Conservation (phyloP, 1,284 basidiomycete species). For the Austroboletus olivaceoglutinosus region DNA sequence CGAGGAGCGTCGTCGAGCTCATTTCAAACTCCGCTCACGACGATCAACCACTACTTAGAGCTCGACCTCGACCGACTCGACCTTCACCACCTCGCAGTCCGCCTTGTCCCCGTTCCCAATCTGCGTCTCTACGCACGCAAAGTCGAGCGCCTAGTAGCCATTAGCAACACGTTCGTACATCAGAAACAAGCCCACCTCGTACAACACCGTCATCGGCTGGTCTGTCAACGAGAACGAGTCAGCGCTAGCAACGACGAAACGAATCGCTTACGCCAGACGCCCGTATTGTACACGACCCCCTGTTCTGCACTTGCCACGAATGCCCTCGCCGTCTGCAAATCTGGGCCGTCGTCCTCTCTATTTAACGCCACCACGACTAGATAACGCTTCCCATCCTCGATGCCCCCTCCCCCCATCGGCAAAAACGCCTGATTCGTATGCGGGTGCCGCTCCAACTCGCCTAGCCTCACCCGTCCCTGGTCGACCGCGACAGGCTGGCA, state of each 20-base stretch:
- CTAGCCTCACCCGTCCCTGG: constrained; percentile 53
- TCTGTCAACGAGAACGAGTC: constrained; percentile 44
- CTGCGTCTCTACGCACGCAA: constrained; percentile 83
- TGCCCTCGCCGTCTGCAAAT: constrained; percentile 70
- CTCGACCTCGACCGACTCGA: too few relatives aligned
- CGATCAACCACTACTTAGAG: too few relatives aligned
- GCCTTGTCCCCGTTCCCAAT: constrained; percentile 67
- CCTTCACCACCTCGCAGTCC: constrained; percentile 76
- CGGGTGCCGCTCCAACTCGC: constrained; percentile 71
- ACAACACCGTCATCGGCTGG: constrained; percentile 80
- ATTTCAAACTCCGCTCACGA: constrained; percentile 23
- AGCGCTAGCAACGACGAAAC: constrained; percentile 32
- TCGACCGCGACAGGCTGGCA: constrained; percentile 58
- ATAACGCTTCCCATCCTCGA: constrained; percentile 56
- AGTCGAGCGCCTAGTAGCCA: constrained; percentile 61
- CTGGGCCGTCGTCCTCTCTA: constrained; percentile 71
- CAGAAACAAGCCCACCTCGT: constrained; percentile 45
- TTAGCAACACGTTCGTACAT: neutral
- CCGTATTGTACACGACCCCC: constrained; percentile 79
- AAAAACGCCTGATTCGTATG: constrained; percentile 87
- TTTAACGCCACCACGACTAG: constrained; percentile 83
- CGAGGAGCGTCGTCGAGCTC: constrained; percentile 9
- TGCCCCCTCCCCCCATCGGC: constrained; percentile 66
- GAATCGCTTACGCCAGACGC: constrained; percentile 73
- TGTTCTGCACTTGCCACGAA: constrained; percentile 80